Evolutionary conservation across 2,329 filamentous ascomycete genomes (phyloP), one percentile per base, ranked within the genome.

Genomic region (Venturia effusa): DNA sequence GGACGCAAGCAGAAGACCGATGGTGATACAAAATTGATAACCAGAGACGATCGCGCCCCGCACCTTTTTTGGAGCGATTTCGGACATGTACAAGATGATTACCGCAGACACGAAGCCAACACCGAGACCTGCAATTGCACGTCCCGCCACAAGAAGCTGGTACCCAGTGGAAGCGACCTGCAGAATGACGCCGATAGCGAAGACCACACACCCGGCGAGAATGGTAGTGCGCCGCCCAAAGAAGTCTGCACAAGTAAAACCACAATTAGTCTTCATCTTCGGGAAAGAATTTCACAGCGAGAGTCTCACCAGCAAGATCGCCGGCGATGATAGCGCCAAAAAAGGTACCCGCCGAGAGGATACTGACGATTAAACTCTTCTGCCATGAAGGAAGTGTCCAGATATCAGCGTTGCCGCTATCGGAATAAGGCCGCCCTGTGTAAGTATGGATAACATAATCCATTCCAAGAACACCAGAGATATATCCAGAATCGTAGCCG

Each of bases 21-120:
- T 82, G 66, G 89, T 92, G 74, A 92, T 87, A 74, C 86, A 90
- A 80, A 92, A 92, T 73, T 92, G 89, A 79, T 92, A 92, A 4
- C 88, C 88, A 1, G 88, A 84, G n/a, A 93, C 89, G 61, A 92
- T 82, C 64, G 88, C 86, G 71, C 89, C 89, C 71, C 89, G 85
- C 15, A 63, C 61, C 51, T 63, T 63, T 5, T 45, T 45, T 22
- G 61, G 61, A 1, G 45, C 43, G 17, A 63, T 59, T 24, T 63
- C 61, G 68, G 94, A 87, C 65, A 66, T 66, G 65, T 77, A 80
- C 63, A 81, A 70, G 66, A 81, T 80, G 70, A 80, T 78, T 70
- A 79, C 76, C 64, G 88, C 87, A 27, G 87, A 89, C 64, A 91
- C 82, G 67, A 90, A 79, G 70, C 88, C 88, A 43, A 91, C 87